phyloP scores from a whole-genome alignment of 768 basidiomycete genomes.

The Amanita molliuscula region DNA sequence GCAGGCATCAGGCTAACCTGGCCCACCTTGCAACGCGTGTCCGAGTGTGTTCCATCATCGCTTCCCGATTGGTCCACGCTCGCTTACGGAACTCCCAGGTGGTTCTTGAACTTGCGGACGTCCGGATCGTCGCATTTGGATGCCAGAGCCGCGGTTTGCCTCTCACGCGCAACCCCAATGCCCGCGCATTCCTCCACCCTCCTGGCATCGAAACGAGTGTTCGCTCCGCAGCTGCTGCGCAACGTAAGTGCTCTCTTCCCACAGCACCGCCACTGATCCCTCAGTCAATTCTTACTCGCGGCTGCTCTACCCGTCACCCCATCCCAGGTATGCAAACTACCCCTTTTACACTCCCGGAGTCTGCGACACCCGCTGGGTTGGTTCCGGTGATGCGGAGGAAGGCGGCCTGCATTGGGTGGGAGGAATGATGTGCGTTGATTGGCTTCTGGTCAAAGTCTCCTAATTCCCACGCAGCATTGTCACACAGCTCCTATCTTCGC shows the following conservation, averaged over 20 bases:
- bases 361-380: slow-evolving; percentile 54
- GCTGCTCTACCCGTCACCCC: slow-evolving; percentile 49
- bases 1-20: slow-evolving; percentile 58
- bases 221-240: background rate
- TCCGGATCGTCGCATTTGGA: slow-evolving; percentile 65
- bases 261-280: background rate
- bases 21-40: slow-evolving; percentile 57
- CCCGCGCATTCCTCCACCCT: slow-evolving; percentile 59
- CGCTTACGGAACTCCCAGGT: slow-evolving; percentile 28
- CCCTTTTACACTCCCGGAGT: slow-evolving; percentile 68
- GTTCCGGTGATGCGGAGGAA: slow-evolving; percentile 38
- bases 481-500: slow-evolving; percentile 43
- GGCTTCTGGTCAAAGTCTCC: slow-evolving; percentile 8
- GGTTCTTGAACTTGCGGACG: slow-evolving; percentile 59
- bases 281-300: slow-evolving; percentile 26
- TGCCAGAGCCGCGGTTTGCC: slow-evolving; percentile 47
- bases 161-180: slow-evolving; percentile 54
- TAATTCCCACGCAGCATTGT: slow-evolving; percentile 37
- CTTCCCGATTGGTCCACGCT: background rate
- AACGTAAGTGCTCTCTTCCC: slow-evolving; percentile 17
- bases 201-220: slow-evolving; percentile 41
- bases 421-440: slow-evolving; percentile 45
- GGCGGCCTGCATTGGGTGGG: slow-evolving; percentile 68
- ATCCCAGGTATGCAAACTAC: slow-evolving; percentile 46
- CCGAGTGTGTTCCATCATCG: slow-evolving; percentile 34